Conservation (phyloP, 352 stramenopile genomes). For the Peronospora tabacina region DNA sequence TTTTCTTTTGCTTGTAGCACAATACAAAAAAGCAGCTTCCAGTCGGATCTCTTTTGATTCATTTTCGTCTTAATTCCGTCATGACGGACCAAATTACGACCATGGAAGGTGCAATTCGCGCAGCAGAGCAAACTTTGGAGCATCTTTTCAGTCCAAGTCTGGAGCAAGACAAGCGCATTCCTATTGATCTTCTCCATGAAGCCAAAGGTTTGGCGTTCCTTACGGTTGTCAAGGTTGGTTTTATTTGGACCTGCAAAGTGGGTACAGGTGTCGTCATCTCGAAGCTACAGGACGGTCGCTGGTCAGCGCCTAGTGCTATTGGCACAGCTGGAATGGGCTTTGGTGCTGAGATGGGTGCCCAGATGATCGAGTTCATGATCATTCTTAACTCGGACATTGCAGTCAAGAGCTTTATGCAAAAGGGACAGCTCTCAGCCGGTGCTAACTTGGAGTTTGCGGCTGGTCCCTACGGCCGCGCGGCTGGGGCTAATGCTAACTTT, state of each 20-base stretch:
- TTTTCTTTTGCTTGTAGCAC: neutral
- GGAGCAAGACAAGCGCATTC: constrained; percentile 84
- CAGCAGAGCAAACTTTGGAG: constrained; percentile 86
- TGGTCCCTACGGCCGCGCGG: constrained; percentile 69
- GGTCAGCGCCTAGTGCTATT: constrained; percentile 93
- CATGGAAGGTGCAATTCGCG: constrained; percentile 87
- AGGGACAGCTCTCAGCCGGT: constrained; percentile 72
- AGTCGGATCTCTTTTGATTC: constrained; percentile 1
- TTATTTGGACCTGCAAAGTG: constrained; percentile 81
- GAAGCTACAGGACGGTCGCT: constrained; percentile 89
- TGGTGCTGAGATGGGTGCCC: constrained; percentile 64
- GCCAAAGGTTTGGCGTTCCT: constrained; percentile 89
- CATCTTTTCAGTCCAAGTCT: constrained; percentile 86
- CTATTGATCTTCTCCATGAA: constrained; percentile 83
- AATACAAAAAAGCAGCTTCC: constrained; percentile 6
- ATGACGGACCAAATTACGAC: constrained; percentile 80
- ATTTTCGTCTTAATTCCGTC: neutral
- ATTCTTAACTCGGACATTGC: constrained; percentile 91
- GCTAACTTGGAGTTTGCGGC: constrained; percentile 79
- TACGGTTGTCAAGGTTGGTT: constrained; percentile 87
- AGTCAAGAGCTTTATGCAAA: constrained; percentile 87
- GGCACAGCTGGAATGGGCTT: constrained; percentile 87
- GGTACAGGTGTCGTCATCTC: constrained; percentile 91
- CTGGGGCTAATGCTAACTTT: constrained; percentile 69
- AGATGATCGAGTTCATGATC: constrained; percentile 86